These are phyloP conservation scores for Puccinia horiana DNA, from an alignment of 1,284 basidiomycete genomes.

Conservation along the genomic window DNA sequence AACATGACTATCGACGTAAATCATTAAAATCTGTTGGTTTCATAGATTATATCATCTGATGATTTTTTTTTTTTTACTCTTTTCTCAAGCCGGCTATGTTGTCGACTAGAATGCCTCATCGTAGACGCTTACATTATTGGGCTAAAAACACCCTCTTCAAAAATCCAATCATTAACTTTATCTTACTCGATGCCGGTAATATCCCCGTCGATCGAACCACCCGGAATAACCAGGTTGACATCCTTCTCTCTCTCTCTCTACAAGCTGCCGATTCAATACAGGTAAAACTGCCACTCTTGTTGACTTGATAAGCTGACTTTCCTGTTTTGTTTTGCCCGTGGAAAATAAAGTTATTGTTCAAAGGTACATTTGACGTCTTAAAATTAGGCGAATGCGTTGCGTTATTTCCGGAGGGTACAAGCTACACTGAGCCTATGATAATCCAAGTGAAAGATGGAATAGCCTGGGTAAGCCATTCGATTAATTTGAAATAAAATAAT, in stretches of 20 bases:
- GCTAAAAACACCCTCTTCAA: slow-evolving; percentile 47
- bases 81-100: slow-evolving; percentile 22
- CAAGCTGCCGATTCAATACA: neutral
- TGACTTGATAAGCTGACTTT: neutral
- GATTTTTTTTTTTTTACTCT: neutral
- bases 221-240: slow-evolving; percentile 42
- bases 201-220: slow-evolving; percentile 46
- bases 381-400: slow-evolving; percentile 49
- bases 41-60: no score
- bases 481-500: neutral
- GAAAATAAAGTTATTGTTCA: slow-evolving; percentile 30
- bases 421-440: slow-evolving; percentile 40
- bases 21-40: neutral
- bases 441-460: slow-evolving; percentile 47
- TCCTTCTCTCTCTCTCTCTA: neutral
- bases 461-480: slow-evolving; percentile 30
- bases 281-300: no score
- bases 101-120: slow-evolving; percentile 36
- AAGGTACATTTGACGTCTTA: slow-evolving; percentile 48
- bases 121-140: slow-evolving; percentile 45
- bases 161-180: slow-evolving; percentile 39
- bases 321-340: neutral
- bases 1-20: slow-evolving; percentile 45
- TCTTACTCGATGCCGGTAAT: slow-evolving; percentile 45
- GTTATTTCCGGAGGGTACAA: slow-evolving; percentile 45